Base-by-base conservation (phyloP, 2,329 filamentous ascomycete species). In the Cryphonectria carpinicola region DNA sequence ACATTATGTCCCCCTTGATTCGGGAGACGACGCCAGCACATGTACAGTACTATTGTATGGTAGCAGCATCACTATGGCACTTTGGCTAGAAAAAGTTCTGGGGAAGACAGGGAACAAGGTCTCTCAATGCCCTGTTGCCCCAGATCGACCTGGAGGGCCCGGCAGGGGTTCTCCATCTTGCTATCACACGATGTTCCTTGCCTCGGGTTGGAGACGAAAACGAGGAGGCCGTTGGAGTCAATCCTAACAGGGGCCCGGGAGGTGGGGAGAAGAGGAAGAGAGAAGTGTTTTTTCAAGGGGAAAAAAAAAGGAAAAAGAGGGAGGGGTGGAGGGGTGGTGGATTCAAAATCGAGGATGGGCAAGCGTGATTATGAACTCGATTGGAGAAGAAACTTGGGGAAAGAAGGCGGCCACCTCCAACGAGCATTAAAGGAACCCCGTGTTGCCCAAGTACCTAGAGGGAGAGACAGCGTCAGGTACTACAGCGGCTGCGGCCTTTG, bases 101-200 rank as follows among this genome's bases (percentile, higher is more conserved):
- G 70, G 70, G 70, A 72, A 72, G 68, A 72, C 70, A 72, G 68
- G 70, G 70, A 60, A 58, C 63, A 66, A 72, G 65, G 70, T 56
- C 39, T 60, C 58, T 32, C 39, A 10, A 25, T 11, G 8, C 17
- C 62, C 62, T 67, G 52, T 8, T 54, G 32, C 46, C 37, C 39
- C 64, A 52, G 64, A 68, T 63, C 4, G 13, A 41, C 39, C 64
- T 66, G 65, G 63, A 54, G 46, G 46, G 58, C 17, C 28, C n/a
- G 43, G 43, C 63, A 65, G 41, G 63, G 37, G 32, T 64, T 64
- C 37, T 64, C 70, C 70, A 69, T 69, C 56, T 65, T 49, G 37
- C 11, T 35, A 43, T 56, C 70, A 71, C 67, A 71, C 68, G 70
- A 69, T 39, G 39, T 43, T 67, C 62, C 58, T 35, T 69, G 63